Conservation (phyloP, 768 basidiomycete genomes). For the Pleurotus tuoliensis region DNA sequence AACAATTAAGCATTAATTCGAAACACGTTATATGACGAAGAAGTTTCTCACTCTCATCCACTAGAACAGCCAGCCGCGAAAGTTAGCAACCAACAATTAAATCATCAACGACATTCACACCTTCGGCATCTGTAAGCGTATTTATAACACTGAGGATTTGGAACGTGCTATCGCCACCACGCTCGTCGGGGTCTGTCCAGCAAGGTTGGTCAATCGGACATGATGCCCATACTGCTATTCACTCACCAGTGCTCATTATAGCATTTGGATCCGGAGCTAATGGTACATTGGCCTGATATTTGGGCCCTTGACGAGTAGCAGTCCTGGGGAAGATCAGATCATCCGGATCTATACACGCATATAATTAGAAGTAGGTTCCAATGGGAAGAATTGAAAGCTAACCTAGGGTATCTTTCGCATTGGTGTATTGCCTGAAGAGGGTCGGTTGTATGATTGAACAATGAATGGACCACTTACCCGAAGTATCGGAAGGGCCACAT, state of each 20-base stretch:
- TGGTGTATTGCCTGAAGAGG: constrained; percentile 70
- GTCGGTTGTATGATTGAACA: constrained; percentile 6
- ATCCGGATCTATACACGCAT: constrained; percentile 70
- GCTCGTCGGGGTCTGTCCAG: constrained; percentile 52
- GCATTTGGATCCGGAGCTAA: constrained; percentile 35
- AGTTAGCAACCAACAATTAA: constrained; percentile 18
- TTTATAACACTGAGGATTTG: constrained; percentile 68
- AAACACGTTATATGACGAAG: neutral
- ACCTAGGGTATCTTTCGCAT: constrained; percentile 91
- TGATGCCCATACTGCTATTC: too few relatives aligned
- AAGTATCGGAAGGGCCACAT: constrained; percentile 98
- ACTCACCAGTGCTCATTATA: constrained; percentile 34
- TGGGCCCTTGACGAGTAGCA: constrained; percentile 84
- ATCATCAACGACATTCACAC: constrained; percentile 36
- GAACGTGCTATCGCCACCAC: constrained; percentile 67
- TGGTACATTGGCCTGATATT: constrained; percentile 72
- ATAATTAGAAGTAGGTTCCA: constrained; percentile 11
- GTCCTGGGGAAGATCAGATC: constrained; percentile 96
- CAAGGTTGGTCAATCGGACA: constrained; percentile 11
- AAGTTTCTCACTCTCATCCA: constrained; percentile 47
- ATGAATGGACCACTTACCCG: constrained; percentile 55
- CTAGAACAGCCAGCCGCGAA: constrained; percentile 29
- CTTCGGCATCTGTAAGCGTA: constrained; percentile 61
- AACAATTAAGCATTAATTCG: neutral
- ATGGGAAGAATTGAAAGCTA: constrained; percentile 20